Evolutionary conservation across 257 asterid species (phyloP).

Genomic region (Petunia secreta): DNA sequence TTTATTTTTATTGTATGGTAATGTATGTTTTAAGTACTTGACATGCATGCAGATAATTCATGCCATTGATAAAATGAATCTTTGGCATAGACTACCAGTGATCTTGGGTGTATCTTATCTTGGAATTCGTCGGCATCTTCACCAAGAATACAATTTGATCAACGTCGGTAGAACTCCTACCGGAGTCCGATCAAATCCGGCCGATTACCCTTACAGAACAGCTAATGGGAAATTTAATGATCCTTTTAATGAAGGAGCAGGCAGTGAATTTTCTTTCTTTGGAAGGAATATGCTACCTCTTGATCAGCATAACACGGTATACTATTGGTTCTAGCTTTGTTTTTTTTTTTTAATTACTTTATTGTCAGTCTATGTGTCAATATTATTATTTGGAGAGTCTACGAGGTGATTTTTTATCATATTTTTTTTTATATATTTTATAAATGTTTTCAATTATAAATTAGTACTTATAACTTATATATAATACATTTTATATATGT

Average conservation of each 20-base stretch:
- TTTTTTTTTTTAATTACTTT: no score
- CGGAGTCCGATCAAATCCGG: conserved; percentile 43
- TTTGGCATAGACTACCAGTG: conserved; percentile 67
- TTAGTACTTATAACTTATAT: no score
- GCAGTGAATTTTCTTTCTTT: conserved; percentile 52
- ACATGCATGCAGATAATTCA: conserved; percentile 35
- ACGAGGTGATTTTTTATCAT: no score
- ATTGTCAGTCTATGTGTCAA: no score
- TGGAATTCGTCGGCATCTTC: conserved; percentile 48
- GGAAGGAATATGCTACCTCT: conserved; percentile 67
- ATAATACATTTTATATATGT: no score
- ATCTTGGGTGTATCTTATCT: conserved; percentile 56
- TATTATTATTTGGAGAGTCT: no score
- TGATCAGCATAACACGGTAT: conserved; percentile 51
- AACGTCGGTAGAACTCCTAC: conserved; percentile 53
- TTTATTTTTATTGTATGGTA: background rate
- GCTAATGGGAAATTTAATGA: conserved; percentile 53
- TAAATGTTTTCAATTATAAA: no score
- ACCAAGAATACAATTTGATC: conserved; percentile 62
- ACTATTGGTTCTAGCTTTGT: background rate
- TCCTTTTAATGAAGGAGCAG: conserved; percentile 45
- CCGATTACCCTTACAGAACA: conserved; percentile 50
- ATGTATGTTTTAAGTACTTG: background rate
- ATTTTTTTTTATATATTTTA: no score
- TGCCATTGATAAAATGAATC: conserved; percentile 42